Evolutionary conservation across 306 rosid genomes (phyloP), one percentile per base, ranked within the genome.

Genomic region (Rosa rugosa): DNA sequence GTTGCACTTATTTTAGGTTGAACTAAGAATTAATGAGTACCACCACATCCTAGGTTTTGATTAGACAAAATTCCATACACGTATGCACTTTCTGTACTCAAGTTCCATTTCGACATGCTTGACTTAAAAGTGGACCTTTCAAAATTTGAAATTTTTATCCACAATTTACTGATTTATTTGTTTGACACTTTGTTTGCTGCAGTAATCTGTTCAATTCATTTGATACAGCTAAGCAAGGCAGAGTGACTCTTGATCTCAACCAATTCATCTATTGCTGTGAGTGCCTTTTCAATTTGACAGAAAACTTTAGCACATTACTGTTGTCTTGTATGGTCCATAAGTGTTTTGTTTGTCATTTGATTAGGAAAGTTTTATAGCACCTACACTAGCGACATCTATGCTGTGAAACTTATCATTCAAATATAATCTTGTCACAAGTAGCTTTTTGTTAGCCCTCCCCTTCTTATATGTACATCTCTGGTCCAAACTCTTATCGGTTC

Each of bases 191-290:
- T 78, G 66, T 78, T 79, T 87, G 78, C 76, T 80, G 72, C 91
- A 92, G 97, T 89, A 94, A 89, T 86, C 66, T 94, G 85, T 94
- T 94, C 80, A 87, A 88, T 77, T 94, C 98, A 49, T 94, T 94
- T 75, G 98, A 94, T 78, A 87, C 93, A 22, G 85, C 98, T 0
- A 92, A 90, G 86, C 93, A 94, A 81, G 98, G 98, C 80, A 91
- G 96, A 77, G 96, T 92, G 78, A 80, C 96, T 44, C 91, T 94
- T 66, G 98, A 94, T 87, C 91, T 94, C 87, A 94, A 94, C 85
- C 98, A 92, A 71, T 94, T 94, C 87, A 87, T 92, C 75, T 94
- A 88, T 77, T 94, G 97, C 86, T 89, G 97, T 92, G 80, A 94
- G 97, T 91, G 76, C 76, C 64, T 67, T 36, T 76, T 75, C 57